Conservation (phyloP, 2,329 filamentous ascomycete genomes). For the Colletotrichum tamarilloi region DNA sequence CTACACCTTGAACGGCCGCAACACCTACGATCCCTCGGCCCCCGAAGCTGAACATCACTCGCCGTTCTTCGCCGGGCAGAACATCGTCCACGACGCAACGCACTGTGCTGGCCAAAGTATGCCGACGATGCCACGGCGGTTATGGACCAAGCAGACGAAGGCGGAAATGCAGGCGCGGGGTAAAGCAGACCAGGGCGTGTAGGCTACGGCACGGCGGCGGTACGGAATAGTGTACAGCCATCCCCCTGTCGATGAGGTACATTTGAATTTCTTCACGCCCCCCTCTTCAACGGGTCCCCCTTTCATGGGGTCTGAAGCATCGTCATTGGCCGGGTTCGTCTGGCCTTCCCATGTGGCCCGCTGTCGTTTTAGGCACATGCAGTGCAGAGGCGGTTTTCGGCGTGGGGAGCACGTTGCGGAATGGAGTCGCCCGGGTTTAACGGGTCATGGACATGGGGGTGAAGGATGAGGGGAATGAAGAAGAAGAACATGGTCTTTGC, state of each 20-base stretch:
- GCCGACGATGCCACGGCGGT: not conserved
- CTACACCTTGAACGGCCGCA: not conserved
- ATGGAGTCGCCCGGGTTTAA: constrained; percentile 8
- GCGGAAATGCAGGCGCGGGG: constrained; percentile 17
- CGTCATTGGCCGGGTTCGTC: not conserved
- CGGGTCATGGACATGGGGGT: not conserved
- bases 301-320: not conserved
- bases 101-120: constrained; percentile 6
- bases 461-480: not conserved
- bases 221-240: not conserved
- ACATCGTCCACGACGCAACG: not conserved
- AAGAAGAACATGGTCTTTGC: not conserved
- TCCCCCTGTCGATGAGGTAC: constrained; percentile 9
- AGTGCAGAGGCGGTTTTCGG: not conserved
- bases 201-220: not conserved
- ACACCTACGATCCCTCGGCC: not conserved
- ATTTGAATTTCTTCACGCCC: not conserved
- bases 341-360: constrained; percentile 5
- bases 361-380: not conserved
- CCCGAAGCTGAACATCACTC: not conserved
- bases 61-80: not conserved
- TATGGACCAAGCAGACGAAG: not conserved
- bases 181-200: not conserved
- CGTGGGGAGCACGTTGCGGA: constrained; percentile 25
- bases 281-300: not conserved